Conservation (phyloP, 208 protist species). For the Wallacemonas sp. region DNA sequence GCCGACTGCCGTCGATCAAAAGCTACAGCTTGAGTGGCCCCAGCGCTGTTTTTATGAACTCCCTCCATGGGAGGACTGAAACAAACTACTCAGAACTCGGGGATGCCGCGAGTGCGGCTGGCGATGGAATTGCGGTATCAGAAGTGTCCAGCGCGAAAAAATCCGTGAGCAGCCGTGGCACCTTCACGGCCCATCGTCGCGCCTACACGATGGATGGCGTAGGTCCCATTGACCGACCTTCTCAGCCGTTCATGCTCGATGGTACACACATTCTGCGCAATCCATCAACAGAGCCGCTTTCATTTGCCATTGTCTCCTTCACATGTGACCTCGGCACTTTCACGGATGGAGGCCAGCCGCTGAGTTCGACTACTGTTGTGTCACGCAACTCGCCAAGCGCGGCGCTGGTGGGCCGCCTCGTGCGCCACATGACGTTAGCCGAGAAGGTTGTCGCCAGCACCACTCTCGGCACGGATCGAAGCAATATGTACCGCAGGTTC, state of each 20-base stretch:
- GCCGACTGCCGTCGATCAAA: background rate
- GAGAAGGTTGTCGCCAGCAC: background rate
- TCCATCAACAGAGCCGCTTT: slow-evolving; percentile 11
- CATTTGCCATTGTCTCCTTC: slow-evolving; percentile 29
- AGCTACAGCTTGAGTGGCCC: background rate
- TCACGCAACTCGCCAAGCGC: background rate
- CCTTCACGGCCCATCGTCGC: background rate
- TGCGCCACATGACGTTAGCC: slow-evolving; percentile 3
- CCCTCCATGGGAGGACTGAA: slow-evolving; percentile 14
- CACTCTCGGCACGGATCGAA: background rate
- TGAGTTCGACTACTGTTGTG: background rate
- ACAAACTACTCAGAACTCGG: slow-evolving; percentile 27
- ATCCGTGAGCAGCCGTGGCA: background rate
- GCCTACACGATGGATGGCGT: background rate
- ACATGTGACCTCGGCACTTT: slow-evolving; percentile 13
- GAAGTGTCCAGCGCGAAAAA: slow-evolving; percentile 1
- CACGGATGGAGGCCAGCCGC: background rate
- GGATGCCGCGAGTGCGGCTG: slow-evolving; percentile 10
- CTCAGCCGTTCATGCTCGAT: slow-evolving; percentile 1
- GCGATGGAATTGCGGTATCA: background rate
- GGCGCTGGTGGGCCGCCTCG: background rate
- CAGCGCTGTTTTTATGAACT: slow-evolving; percentile 12
- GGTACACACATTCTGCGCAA: slow-evolving; percentile 16
- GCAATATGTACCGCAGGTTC: slow-evolving; percentile 30
- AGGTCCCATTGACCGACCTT: slow-evolving; percentile 9